Evolutionary conservation across 371 early-diverging fungal genomes (phyloP), one percentile per base, ranked within the genome.

Genomic region (Apophysomyces elegans): DNA sequence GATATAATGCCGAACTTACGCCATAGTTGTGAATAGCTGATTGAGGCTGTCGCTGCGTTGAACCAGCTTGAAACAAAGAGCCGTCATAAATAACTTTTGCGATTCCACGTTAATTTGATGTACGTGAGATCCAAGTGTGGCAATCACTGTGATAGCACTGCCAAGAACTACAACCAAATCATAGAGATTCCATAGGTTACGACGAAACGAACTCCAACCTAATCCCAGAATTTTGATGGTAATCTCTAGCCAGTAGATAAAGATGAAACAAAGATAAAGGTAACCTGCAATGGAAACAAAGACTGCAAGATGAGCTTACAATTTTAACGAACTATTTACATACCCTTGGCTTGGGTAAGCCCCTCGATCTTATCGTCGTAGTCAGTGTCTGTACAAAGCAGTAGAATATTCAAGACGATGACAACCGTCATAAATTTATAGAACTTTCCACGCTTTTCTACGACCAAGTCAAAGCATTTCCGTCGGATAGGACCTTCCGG

Each of bases 21-120:
- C 83, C 84, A 88, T 86, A n/a, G 85, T 86, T 13, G 86, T 88
- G 60, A 90, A 88, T 13, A 89, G 73, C 45, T 86, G 88, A 67
- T 90, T 87, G 56, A 90, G 63, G 62, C 84, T 77, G 61, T 90
- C 86, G 57, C 83, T 90, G 45, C 83, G 77, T 39, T 86, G 90
- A 4, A 90, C 86, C 37, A 90, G 70, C 54, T 87, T 86, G 63
- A 88, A 85, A 43, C 86, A 77, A n/a, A 88, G 83, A 1, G 86
- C 87, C 0, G 88, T 87, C 76, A 88, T 73, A 50, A 88, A 86
- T 61, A 90, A 43, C 62, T 87, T 90, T 70, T 90, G 87, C 0
- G 78, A 70, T 67, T 86, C 85, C 0, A 86, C 70, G 50, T 84
- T 74, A 8, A 75, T 68, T 60, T 87, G 83, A 26, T 74, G 68